phyloP scores from a whole-genome alignment of 768 basidiomycete genomes.

The Russula dissimulans region DNA sequence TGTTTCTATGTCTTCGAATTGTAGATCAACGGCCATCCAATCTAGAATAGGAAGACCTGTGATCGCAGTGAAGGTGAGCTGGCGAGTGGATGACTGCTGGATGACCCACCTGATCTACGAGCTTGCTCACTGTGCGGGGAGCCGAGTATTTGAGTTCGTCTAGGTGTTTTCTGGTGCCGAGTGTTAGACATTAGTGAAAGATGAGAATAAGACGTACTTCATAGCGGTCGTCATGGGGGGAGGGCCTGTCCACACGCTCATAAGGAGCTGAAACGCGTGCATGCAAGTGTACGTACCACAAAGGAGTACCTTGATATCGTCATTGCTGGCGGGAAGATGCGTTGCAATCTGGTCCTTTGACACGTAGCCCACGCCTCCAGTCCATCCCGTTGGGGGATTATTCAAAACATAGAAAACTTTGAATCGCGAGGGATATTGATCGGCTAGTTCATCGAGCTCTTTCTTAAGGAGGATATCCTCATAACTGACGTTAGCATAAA shows the following conservation, averaged over 20 bases:
- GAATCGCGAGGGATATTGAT: conserved; percentile 57
- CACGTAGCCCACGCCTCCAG: conserved; percentile 86
- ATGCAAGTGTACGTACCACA: conserved; percentile 47
- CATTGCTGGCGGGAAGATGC: conserved; percentile 55
- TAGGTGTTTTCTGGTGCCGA: conserved; percentile 64
- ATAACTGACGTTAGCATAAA: conserved; percentile 92
- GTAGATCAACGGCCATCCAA: background rate
- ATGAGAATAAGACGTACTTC: conserved; percentile 43
- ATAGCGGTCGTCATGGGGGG: conserved; percentile 73
- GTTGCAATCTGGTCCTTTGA: conserved; percentile 84
- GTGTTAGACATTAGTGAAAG: conserved; percentile 14
- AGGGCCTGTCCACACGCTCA: conserved; percentile 36
- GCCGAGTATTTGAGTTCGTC: conserved; percentile 80
- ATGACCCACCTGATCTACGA: conserved; percentile 67
- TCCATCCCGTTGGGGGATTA: conserved; percentile 84
- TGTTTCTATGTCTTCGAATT: background rate
- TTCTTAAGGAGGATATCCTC: conserved; percentile 89
- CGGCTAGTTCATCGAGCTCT: conserved; percentile 75
- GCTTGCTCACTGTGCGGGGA: conserved; percentile 86
- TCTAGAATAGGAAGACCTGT: conserved; percentile 36
- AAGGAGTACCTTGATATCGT: conserved; percentile 77
- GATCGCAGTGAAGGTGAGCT: conserved; percentile 15
- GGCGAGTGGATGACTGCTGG: background rate
- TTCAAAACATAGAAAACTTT: conserved; percentile 87
- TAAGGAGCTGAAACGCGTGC: background rate